Percentiles rank a stretch among this genome's conserved stretches.
Conservation (phyloP, 2,329 filamentous ascomycete genomes). For the Lachnellula hyalina region DNA sequence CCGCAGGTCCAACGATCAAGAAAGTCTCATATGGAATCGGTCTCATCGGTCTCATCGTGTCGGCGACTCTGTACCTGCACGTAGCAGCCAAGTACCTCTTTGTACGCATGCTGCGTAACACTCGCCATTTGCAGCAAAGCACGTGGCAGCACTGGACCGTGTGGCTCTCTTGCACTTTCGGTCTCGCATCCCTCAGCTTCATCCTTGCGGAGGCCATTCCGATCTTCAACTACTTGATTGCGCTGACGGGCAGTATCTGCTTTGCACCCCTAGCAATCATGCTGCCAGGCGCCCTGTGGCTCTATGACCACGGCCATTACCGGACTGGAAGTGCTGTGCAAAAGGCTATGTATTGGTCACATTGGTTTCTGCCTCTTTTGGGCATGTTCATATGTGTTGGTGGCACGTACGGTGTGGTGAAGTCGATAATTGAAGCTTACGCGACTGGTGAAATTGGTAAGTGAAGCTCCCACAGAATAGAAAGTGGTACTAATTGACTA, state of each 20-base stretch:
- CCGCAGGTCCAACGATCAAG: conserved; percentile 53
- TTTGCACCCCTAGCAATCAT: conserved; percentile 46
- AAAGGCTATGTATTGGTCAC: conserved; percentile 29
- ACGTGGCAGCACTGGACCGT: conserved; percentile 45
- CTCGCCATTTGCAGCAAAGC: conserved; percentile 46
- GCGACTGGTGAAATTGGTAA: conserved; percentile 27
- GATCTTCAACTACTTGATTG: conserved; percentile 48
- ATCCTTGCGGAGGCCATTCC: conserved; percentile 49
- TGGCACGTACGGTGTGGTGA: conserved; percentile 42
- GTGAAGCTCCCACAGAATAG: not conserved
- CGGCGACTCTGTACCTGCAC: conserved; percentile 37
- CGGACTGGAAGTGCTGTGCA: conserved; percentile 30
- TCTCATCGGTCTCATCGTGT: conserved; percentile 48
- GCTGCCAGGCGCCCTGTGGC: conserved; percentile 46
- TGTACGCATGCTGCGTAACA: conserved; percentile 47
- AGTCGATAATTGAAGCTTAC: conserved; percentile 48
- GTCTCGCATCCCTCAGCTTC: conserved; percentile 40
- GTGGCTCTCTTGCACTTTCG: conserved; percentile 43
- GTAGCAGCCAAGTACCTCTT: conserved; percentile 51
- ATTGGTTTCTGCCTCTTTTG: conserved; percentile 33
- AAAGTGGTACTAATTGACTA: not conserved
- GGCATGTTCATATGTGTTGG: conserved; percentile 37
- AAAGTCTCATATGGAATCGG: conserved; percentile 57
- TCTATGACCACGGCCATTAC: conserved; percentile 42
- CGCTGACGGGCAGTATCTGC: conserved; percentile 43